A percentile compares a stretch with the other conserved stretches of the same genome.
Conservation (phyloP, 2,329 filamentous ascomycete genomes). For the Xylariaceae sp. region DNA sequence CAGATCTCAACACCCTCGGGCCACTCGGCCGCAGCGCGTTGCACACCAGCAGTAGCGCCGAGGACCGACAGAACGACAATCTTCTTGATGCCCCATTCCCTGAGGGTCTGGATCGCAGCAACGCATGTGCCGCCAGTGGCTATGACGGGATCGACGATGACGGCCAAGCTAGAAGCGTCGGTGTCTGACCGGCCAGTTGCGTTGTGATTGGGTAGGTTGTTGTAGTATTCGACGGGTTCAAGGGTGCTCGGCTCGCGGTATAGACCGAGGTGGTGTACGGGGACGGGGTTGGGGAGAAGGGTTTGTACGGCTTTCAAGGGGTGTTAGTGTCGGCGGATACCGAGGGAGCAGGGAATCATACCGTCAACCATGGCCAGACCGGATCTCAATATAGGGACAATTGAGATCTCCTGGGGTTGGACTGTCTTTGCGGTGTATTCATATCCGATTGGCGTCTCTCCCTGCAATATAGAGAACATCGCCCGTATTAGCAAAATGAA, state of each 20-base stretch:
- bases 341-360: constrained; percentile 32
- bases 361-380: constrained; percentile 88
- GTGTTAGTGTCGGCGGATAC: constrained; percentile 10
- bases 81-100: constrained; percentile 83
- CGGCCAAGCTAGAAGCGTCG: constrained; percentile 54
- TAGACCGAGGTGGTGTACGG: constrained; percentile 89
- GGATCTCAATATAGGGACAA: constrained; percentile 89
- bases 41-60: constrained; percentile 65
- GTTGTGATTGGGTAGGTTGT: constrained; percentile 79
- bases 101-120: constrained; percentile 82
- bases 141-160: constrained; percentile 87
- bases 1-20: constrained; percentile 72
- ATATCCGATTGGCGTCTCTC: constrained; percentile 71
- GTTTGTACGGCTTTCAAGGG: constrained; percentile 61
- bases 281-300: constrained; percentile 72
- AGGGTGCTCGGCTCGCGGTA: constrained; percentile 86
- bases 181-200: constrained; percentile 28
- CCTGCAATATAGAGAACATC: constrained; percentile 44
- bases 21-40: constrained; percentile 70
- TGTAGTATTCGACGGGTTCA: constrained; percentile 94
- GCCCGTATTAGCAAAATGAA: constrained; percentile 4
- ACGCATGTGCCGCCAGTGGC: constrained; percentile 87
- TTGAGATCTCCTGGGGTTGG: constrained; percentile 61
- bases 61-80: constrained; percentile 74
- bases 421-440: constrained; percentile 63